Conservation (phyloP, 2,329 filamentous ascomycete genomes). For the Thyridium curvatum region DNA sequence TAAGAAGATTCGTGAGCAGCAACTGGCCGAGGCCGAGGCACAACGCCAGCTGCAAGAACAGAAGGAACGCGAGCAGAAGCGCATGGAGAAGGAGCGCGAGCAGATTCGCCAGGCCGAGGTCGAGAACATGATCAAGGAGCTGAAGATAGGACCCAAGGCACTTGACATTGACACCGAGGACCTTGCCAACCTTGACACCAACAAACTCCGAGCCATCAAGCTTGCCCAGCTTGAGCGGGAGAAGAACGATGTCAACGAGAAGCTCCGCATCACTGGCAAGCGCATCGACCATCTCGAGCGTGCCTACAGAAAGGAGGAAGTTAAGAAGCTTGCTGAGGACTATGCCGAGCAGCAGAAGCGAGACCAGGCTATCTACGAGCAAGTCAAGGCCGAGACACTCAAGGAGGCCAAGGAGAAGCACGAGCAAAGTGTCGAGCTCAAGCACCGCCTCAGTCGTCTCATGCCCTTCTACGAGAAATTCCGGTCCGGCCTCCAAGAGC, state of each 20-base stretch:
- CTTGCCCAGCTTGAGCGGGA: constrained; percentile 93
- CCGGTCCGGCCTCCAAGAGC: constrained; percentile 73
- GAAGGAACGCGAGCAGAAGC: constrained; percentile 80
- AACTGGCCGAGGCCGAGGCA: constrained; percentile 83
- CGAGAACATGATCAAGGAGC: constrained; percentile 84
- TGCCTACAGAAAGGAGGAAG: constrained; percentile 91
- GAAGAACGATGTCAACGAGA: constrained; percentile 93
- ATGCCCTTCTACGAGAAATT: constrained; percentile 82
- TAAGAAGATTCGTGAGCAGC: constrained; percentile 80
- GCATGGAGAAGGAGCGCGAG: constrained; percentile 80
- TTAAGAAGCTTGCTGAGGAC: constrained; percentile 83
- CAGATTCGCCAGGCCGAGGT: constrained; percentile 89
- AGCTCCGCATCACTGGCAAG: constrained; percentile 86
- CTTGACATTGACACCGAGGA: constrained; percentile 72
- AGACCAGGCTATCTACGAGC: constrained; percentile 76
- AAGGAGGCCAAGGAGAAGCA: constrained; percentile 81
- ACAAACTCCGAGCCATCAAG: constrained; percentile 89
- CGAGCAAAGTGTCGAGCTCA: constrained; percentile 85
- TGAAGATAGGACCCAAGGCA: constrained; percentile 80
- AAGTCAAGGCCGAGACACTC: constrained; percentile 69
- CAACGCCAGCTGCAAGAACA: constrained; percentile 88
- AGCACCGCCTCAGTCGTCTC: constrained; percentile 82
- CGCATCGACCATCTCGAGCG: constrained; percentile 95
- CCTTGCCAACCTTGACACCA: constrained; percentile 80
- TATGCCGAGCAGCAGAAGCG: constrained; percentile 75